Evolutionary conservation across 2,329 filamentous ascomycete genomes (phyloP).

Genomic region (Colletotrichum sp.): DNA sequence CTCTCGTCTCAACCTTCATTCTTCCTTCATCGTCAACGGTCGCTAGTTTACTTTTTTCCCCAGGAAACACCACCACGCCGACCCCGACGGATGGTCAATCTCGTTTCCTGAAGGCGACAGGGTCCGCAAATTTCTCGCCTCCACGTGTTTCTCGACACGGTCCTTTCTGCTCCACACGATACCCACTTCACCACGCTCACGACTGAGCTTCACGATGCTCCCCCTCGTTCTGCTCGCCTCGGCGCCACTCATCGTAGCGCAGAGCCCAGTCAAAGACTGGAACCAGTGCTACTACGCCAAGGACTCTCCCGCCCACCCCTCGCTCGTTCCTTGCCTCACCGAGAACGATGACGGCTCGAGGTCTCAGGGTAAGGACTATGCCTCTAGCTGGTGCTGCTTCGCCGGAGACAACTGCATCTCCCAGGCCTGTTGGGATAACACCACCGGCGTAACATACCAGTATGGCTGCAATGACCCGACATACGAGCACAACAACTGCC

Average conservation of each 20-base stretch:
- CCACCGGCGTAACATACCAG: not conserved
- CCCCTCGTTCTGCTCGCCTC: not conserved
- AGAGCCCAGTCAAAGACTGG: not conserved
- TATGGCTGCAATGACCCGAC: conserved; percentile 19
- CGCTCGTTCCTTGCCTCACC: not conserved
- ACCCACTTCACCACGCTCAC: not conserved
- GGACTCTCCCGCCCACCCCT: not conserved
- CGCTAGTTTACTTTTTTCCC: not conserved
- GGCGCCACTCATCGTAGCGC: not conserved
- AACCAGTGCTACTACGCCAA: conserved; percentile 15
- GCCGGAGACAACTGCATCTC: conserved; percentile 1
- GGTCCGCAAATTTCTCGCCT: not conserved
- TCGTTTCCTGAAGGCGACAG: not conserved
- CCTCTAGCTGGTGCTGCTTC: conserved; percentile 11
- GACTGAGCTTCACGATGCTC: not conserved
- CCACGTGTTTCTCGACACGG: not conserved
- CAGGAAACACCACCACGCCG: not conserved
- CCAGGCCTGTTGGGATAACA: not conserved
- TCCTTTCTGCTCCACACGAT: not conserved
- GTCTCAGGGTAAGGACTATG: not conserved
- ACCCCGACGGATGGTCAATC: not conserved
- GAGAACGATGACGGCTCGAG: not conserved
- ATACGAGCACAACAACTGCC: conserved; percentile 12
- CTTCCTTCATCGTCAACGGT: not conserved
- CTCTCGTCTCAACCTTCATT: not conserved